Percentiles rank a stretch among this genome's conserved stretches.
These are phyloP conservation scores for Echeveria elegans DNA, from an alignment of 164 flowering plant genomes.

Conservation along the genomic window DNA sequence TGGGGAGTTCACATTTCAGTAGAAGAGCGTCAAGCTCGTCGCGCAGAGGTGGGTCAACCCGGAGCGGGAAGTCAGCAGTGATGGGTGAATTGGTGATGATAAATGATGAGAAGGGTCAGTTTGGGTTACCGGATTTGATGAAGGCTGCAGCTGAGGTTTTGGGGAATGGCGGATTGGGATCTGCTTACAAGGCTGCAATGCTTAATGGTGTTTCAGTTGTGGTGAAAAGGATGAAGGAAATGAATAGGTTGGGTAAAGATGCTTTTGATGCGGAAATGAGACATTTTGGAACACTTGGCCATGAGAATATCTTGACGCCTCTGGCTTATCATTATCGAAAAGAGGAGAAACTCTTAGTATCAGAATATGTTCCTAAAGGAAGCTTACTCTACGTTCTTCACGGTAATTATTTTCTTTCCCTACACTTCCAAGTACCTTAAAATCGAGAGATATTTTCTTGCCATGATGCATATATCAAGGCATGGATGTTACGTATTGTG, in stretches of 20 bases:
- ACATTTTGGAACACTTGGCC: slow-evolving; percentile 45
- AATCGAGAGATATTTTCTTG: no score
- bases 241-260: slow-evolving; percentile 55
- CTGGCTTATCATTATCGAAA: slow-evolving; percentile 73
- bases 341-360: slow-evolving; percentile 84
- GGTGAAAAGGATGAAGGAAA: slow-evolving; percentile 83
- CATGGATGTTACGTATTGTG: no score
- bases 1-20: not conserved
- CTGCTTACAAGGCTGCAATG: slow-evolving; percentile 82
- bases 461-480: no score
- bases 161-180: slow-evolving; percentile 75
- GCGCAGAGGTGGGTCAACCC: slow-evolving; percentile 10
- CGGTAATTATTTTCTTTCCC: slow-evolving; percentile 24
- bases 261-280: slow-evolving; percentile 59
- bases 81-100: slow-evolving; percentile 53
- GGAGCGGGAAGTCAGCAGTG: slow-evolving; percentile 10
- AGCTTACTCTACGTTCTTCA: slow-evolving; percentile 68
- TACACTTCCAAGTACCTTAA: not conserved
- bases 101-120: slow-evolving; percentile 50
- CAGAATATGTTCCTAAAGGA: slow-evolving; percentile 62
- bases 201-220: slow-evolving; percentile 62
- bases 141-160: slow-evolving; percentile 91
- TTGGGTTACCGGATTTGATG: slow-evolving; percentile 82
- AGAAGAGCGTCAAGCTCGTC: slow-evolving; percentile 2
- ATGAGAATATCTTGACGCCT: slow-evolving; percentile 59